Base-by-base conservation (phyloP, 108 stramenopile species). In the Fistulifera pelliculosa region DNA sequence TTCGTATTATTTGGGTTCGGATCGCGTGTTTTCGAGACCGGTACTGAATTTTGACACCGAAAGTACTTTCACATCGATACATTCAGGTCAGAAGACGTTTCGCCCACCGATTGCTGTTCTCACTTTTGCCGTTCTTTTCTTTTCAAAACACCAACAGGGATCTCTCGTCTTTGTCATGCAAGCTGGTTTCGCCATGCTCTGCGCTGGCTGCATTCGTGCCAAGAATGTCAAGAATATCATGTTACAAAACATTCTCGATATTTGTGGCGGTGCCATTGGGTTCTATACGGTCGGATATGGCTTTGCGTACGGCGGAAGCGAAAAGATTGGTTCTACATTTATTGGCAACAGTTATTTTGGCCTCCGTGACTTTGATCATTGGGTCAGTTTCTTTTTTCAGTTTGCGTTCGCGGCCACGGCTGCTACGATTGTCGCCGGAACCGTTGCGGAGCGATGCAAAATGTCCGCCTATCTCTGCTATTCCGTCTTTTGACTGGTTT, bases 191-290 rank as follows among this genome's bases (percentile, higher is more conserved):
- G 88, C 88, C 21, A 86, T 90, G 84, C 64, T 90, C 13, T 83
- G 81, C 41, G 87, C 88, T 15, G 92, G 92, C 17, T 80, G 74
- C 25, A 81, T 90, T 13, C 67, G 85, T 23, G 27, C 64, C 15
- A 93, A 93, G 64, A 89, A 93, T 61, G 77, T 83, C 19, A 81
- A 89, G 53, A 93, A 93, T 59, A 82, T 85, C 1, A 75, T 93
- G 61, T 49, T 93, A 6, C 90, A 93, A 60, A 90, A 90, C 49
- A 54, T 93, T 10, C 54, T 90, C 12, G 92, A 93, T 73, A 75
- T 81, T 5, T 83, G 81, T 27, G 77, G 82, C 51, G 85, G 73
- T 8, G 70, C 87, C 19, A 23, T 88, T 17, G 77, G 71, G 38
- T 94, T 87, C 59, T 94, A 74, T 64, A 38, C 74, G 14, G 50